Base-by-base conservation (phyloP, 108 stramenopile genomes). In the Fragilaria radians region DNA sequence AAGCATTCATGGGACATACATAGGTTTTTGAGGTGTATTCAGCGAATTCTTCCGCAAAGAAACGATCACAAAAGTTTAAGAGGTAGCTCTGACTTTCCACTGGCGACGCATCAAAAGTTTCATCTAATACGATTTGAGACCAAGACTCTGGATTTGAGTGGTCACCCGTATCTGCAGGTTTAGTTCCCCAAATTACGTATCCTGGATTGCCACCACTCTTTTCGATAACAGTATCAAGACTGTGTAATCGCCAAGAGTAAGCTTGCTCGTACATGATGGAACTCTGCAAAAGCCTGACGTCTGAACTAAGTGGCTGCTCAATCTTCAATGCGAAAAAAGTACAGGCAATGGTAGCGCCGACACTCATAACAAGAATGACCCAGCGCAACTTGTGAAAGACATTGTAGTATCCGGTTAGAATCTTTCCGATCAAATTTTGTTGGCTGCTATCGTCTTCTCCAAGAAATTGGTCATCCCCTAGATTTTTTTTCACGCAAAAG, bases 121-220 rank as follows among this genome's bases (percentile, higher is more conserved):
- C 34, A 62, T 82, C 81, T 2, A 78, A 48, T 11, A 78, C 76
- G 30, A 82, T 47, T 52, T 62, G 62, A 11, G 81, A 51, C 61
- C 65, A 74, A 1, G 49, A 36, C 3, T 42, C 51, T 14, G 81
- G 81, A 53, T 78, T 66, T 61, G 57, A 71, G 4, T 57, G 61
- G 46, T 76, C 64, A 23, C 72, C 78, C 7, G 78, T 79, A 24
- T 79, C 78, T 7, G 67, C 78, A 60, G 72, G 65, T 29, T 0
- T 59, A 0, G 61, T 4, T 28, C 77, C 81, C 55, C 65, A 77
- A 11, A 62, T 61, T 2, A 81, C 65, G 3, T 45, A 50, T 0
- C 61, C 70, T 19, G 42, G 32, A 23, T 52, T 70, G 5, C 79
- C 79, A 17, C 54, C 65, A 14, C 48, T 25, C 36, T 71, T 70